Evolutionary conservation across 2,329 filamentous ascomycete genomes (phyloP).

Genomic region (Volutella citrinella): DNA sequence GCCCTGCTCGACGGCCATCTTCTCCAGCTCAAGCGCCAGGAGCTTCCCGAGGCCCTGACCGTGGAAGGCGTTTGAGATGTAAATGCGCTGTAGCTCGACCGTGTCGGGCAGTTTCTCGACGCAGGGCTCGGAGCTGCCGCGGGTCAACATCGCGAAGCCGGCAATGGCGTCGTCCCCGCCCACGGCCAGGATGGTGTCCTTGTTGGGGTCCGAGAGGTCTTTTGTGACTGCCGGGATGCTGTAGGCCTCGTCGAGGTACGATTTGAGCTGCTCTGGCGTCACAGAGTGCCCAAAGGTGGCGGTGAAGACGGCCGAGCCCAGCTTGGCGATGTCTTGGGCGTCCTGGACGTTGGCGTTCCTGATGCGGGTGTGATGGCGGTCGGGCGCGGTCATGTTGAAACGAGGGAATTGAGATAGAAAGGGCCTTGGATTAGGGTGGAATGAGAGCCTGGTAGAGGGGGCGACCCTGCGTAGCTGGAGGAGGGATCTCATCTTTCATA

Average conservation of each 20-base stretch:
- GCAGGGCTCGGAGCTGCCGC: constrained; percentile 36
- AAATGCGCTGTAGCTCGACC: constrained; percentile 43
- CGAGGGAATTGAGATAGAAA: too few relatives aligned
- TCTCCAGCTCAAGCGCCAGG: constrained; percentile 28
- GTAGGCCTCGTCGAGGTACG: constrained; percentile 38
- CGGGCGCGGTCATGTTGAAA: too few relatives aligned
- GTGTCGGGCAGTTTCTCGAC: constrained; percentile 25
- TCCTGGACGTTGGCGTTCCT: constrained; percentile 8
- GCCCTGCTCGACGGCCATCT: constrained; percentile 33
- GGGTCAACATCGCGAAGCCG: constrained; percentile 40
- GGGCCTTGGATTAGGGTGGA: too few relatives aligned
- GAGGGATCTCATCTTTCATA: too few relatives aligned
- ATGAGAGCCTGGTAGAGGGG: too few relatives aligned
- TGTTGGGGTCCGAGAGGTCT: constrained; percentile 22
- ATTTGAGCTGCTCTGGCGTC: constrained; percentile 31
- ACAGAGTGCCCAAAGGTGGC: constrained; percentile 42
- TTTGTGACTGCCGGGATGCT: constrained; percentile 27
- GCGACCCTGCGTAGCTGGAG: too few relatives aligned
- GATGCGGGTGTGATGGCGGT: too few relatives aligned
- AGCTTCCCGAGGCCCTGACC: constrained; percentile 37
- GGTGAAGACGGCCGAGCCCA: constrained; percentile 36
- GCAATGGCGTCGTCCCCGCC: constrained; percentile 21
- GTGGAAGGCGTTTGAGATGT: constrained; percentile 34
- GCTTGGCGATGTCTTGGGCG: constrained; percentile 23
- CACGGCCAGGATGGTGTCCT: constrained; percentile 24